Evolutionary conservation across 306 rosid species (phyloP), one percentile per base, ranked within the genome.

Genomic region (Ceratonia siliqua): DNA sequence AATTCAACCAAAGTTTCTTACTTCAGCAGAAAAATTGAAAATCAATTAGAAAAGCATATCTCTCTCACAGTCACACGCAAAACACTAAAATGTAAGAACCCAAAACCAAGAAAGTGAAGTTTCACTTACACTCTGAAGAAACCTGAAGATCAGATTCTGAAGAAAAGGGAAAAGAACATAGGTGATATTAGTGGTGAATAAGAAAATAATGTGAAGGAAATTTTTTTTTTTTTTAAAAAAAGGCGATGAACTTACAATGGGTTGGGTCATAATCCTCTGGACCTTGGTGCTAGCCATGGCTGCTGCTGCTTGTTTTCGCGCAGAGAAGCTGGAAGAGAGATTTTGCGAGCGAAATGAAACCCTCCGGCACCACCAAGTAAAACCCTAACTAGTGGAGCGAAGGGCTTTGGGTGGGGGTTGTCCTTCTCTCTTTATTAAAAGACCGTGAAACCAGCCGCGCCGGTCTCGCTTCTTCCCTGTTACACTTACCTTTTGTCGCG

Each of bases 241-340:
- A 17, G 27, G 39, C 25, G 32, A 2, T 7, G 39, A 54, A 74
- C 74, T 20, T 56, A 89, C 93, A 59, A 89, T 89, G 28, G 93
- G 91, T 55, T 89, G 93, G 82, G 93, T 89, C 93, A 89, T 89
- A 73, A 89, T 89, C 89, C 93, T 76, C 86, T 89, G 91, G 6
- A 89, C 93, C 78, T 89, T 86, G 59, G 93, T 86, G 85, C 93
- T 89, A 68, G 93, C 91, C 93, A 89, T 86, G 79, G 86, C 78
- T 89, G 82, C 82, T 22, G 49, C 5, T 32, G 17, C 30, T 35
- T 33, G 1, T 2, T 2, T 48, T 9, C 13, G 32, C 68, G 17
- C 30, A 5, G 30, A 8, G 68, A 10, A 35, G 52, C 13, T 20
- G 18, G 21, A 22, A 39, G 13, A 41, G 35, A 20, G n/a, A 0